phyloP scores from a whole-genome alignment of 1,284 basidiomycete species.

The Lignosus rhinocerotis region DNA sequence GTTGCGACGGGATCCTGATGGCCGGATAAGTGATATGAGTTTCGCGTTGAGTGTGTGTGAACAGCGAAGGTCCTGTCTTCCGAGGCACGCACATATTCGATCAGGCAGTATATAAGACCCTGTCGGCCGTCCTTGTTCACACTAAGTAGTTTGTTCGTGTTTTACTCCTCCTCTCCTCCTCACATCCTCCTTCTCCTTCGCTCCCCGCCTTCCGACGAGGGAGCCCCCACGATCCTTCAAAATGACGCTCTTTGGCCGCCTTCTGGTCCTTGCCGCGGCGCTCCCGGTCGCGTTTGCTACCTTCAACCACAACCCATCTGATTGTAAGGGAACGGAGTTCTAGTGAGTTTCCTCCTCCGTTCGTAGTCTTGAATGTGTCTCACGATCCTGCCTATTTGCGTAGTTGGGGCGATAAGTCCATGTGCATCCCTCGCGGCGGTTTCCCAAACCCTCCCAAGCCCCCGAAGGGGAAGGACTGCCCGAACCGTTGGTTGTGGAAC shows the following conservation, averaged over 20 bases:
- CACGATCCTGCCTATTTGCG: not conserved
- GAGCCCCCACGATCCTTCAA: conserved; percentile 29
- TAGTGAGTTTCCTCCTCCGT: conserved; percentile 20
- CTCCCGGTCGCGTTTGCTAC: conserved; percentile 32
- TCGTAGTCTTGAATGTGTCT: not conserved
- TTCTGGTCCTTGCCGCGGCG: conserved; percentile 29
- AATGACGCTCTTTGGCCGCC: conserved; percentile 33
- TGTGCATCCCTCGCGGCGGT: conserved; percentile 54
- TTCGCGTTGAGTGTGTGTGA: conserved; percentile 17
- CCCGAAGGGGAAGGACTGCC: conserved; percentile 49
- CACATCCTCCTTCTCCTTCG: conserved; percentile 12
- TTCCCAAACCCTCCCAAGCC: conserved; percentile 41
- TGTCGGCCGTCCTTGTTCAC: conserved; percentile 10
- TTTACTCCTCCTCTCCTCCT: conserved; percentile 9
- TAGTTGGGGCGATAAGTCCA: conserved; percentile 46
- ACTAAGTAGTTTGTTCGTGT: conserved; percentile 31
- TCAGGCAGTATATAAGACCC: conserved; percentile 19
- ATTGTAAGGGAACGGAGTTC: conserved; percentile 25
- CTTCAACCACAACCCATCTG: conserved; percentile 8
- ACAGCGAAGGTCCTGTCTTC: conserved; percentile 5
- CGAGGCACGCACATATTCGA: conserved; percentile 9
- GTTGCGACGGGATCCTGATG: conserved; percentile 23
- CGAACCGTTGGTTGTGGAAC: conserved; percentile 35
- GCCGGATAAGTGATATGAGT: conserved; percentile 19
- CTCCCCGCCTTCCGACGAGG: conserved; percentile 27